Base-by-base conservation (phyloP, 2,329 filamentous ascomycete genomes). In the Thelonectria rubi region DNA sequence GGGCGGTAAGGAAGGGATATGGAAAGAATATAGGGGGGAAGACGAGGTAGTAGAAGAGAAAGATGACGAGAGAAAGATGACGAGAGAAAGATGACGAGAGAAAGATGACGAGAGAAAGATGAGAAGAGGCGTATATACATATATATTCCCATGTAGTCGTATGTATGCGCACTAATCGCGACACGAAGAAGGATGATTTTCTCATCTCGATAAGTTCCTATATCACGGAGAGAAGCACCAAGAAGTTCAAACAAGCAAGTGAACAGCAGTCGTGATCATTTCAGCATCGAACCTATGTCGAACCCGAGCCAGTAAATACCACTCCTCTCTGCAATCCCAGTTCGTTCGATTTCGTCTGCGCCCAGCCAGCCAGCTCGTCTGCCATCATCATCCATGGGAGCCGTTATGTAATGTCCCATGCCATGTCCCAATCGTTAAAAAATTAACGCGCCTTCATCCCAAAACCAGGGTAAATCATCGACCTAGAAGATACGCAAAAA, bases 71-170 rank as follows among this genome's bases (percentile, higher is more conserved):
- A 56, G 48, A 52, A 26, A 50, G 37, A 52, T 5, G 26, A 21
- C n/a, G n/a, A 40, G 37, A 56, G 48, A 52, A 26, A 50, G 37
- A 52, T 5, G 26, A 21, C n/a, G n/a, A n/a, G n/a, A n/a, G n/a
- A 20, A 37, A 26, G 21, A 49, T 12, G 51, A 24, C 34, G 34
- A 32, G 21, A 59, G 47, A 14, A 17, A 45, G 26, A 24, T 50
- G 14, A 34, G 42, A 45, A 34, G 21, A 55, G 5, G 34, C 5
- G 20, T 39, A 52, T 50, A 24, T 58, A 60, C 62, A 67, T 63
- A 62, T 61, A 60, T 62, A 69, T 58, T 65, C 34, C n/a, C 47
- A 66, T 57, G 64, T 70, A 69, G 58, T 60, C 65, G 60, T 61
- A 62, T 64, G 55, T 64, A 67, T 66, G 37, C 64, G 60, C 48